Percentiles rank a stretch among this genome's conserved stretches.
Evolutionary conservation across 345 rosid species (phyloP).

Genomic region (Combretum micranthum): DNA sequence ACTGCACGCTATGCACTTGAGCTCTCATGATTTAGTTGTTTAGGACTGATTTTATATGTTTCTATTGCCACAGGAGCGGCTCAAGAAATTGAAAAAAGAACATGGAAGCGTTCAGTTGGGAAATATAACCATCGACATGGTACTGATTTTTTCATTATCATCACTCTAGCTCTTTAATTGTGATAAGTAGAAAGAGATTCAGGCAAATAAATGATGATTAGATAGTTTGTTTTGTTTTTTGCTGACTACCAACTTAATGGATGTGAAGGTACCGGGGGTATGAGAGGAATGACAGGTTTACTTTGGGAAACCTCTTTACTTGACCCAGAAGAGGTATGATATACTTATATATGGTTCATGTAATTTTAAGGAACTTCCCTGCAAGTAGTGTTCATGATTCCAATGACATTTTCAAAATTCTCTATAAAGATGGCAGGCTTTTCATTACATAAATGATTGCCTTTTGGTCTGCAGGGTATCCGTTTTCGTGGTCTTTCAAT

Average conservation of each 20-base stretch:
- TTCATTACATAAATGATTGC: constrained; percentile 8
- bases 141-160: constrained; percentile 15
- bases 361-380: no score
- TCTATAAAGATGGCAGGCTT: neutral
- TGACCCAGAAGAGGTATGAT: constrained; percentile 83
- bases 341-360: neutral
- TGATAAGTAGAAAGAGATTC: neutral
- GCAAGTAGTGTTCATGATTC: neutral
- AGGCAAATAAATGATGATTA: no score
- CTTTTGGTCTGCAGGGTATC: constrained; percentile 55
- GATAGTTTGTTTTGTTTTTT: no score
- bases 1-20: neutral
- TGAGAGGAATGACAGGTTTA: constrained; percentile 99
- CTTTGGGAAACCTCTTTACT: constrained; percentile 98
- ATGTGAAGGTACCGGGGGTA: constrained; percentile 78
- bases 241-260: no score
- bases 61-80: constrained; percentile 51
- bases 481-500: constrained; percentile 91
- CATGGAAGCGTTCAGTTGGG: constrained; percentile 91
- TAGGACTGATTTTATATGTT: neutral
- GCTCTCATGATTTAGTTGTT: neutral
- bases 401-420: neutral
- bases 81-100: constrained; percentile 78
- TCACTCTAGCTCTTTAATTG: neutral
- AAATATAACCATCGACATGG: constrained; percentile 91